These are phyloP conservation scores for Boletellus ananas DNA, from an alignment of 768 basidiomycete genomes.

Conservation along the genomic window DNA sequence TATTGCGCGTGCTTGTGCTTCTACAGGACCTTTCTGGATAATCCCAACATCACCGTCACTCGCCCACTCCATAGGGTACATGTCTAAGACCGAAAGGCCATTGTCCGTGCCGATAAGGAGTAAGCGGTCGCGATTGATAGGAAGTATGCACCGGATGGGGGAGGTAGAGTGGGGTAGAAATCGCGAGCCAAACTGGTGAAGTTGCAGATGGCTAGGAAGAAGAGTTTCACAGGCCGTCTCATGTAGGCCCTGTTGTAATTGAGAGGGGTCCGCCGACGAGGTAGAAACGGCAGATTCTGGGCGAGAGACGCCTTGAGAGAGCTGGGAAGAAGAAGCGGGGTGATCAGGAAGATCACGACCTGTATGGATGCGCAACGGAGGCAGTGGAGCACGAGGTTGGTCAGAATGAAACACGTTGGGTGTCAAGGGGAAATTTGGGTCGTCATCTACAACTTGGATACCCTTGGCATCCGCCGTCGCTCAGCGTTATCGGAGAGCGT, in stretches of 20 bases:
- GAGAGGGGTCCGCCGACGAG: conserved; percentile 26
- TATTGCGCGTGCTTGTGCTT: conserved; percentile 61
- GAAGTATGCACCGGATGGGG: conserved; percentile 73
- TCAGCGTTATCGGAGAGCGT: conserved; percentile 3
- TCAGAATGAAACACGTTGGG: conserved; percentile 6
- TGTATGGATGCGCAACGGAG: conserved; percentile 44
- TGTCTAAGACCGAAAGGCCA: conserved; percentile 77
- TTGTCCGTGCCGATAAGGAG: conserved; percentile 78
- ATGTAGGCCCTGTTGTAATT: conserved; percentile 32
- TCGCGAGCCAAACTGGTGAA: conserved; percentile 80
- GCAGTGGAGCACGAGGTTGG: conserved; percentile 11
- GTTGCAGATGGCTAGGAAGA: conserved; percentile 62
- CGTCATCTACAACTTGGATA: conserved; percentile 9
- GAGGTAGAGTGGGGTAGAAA: conserved; percentile 78
- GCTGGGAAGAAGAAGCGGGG: conserved; percentile 14
- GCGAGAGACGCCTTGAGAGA: neutral
- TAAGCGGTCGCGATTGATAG: conserved; percentile 58
- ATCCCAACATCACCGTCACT: conserved; percentile 41
- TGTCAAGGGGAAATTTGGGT: neutral
- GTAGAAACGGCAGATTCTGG: conserved; percentile 10
- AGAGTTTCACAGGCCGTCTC: conserved; percentile 44
- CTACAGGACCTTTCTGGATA: conserved; percentile 57
- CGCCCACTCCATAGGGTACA: conserved; percentile 71
- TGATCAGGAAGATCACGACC: conserved; percentile 31
- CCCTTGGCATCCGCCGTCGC: conserved; percentile 6